Conservation (phyloP, 805 yeast genomes). For the Barnettozyma sp. region DNA sequence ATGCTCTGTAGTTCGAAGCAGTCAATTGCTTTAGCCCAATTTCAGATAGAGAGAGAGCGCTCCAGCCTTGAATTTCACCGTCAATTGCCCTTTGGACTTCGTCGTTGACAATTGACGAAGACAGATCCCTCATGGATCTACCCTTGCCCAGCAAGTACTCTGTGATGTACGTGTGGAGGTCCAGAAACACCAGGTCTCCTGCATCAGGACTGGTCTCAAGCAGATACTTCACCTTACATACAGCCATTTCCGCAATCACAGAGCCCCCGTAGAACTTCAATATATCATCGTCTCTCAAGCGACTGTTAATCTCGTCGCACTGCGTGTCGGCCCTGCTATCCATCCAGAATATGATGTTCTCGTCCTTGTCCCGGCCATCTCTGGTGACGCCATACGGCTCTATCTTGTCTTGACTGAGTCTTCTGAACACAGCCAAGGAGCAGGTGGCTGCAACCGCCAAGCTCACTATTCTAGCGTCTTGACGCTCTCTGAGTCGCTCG, state of each 20-base stretch:
- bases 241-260: constrained; percentile 51
- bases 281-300: constrained; percentile 13
- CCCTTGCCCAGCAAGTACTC: constrained; percentile 5
- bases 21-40: constrained; percentile 18
- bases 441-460: constrained; percentile 51
- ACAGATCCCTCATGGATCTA: constrained; percentile 11
- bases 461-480: constrained; percentile 21
- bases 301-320: constrained; percentile 22
- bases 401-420: constrained; percentile 10
- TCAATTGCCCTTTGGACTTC: constrained; percentile 38
- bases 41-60: constrained; percentile 20
- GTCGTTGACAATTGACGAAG: constrained; percentile 5
- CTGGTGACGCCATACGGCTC: constrained; percentile 31
- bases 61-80: constrained; percentile 55
- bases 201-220: constrained; percentile 21
- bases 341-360: constrained; percentile 55
- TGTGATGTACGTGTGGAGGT: constrained; percentile 42
- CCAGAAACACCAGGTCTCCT: constrained; percentile 35
- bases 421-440: constrained; percentile 43
- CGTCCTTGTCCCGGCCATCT: constrained; percentile 18
- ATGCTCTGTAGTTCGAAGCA: constrained; percentile 16
- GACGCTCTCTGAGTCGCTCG: constrained; percentile 11
- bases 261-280: constrained; percentile 34
- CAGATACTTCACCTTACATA: constrained; percentile 43
- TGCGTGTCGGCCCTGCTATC: constrained; percentile 39